Conservation (phyloP, 768 basidiomycete genomes). For the Rhodosporidiobolus odoratus region DNA sequence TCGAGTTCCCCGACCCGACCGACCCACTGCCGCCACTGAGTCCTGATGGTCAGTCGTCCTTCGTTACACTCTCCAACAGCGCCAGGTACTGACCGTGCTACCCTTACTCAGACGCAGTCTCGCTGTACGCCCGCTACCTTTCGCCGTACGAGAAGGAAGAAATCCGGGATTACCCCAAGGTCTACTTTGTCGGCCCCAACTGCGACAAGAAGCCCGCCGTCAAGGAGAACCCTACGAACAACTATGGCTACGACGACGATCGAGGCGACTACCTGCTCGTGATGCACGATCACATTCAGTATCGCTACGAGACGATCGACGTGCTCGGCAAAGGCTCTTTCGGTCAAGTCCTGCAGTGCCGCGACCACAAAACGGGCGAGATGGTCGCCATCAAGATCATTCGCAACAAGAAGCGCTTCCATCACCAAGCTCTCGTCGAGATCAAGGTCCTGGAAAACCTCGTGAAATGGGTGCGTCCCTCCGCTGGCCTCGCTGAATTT, state of each 20-base stretch:
- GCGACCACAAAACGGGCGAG: slow-evolving; percentile 88
- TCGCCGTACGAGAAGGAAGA: slow-evolving; percentile 87
- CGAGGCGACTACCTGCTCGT: slow-evolving; percentile 93
- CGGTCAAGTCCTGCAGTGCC: slow-evolving; percentile 90
- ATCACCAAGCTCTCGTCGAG: slow-evolving; percentile 96
- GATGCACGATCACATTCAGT: slow-evolving; percentile 84
- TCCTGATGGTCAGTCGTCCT: slow-evolving; percentile 57
- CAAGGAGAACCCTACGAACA: slow-evolving; percentile 67
- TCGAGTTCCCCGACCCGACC: slow-evolving; percentile 87
- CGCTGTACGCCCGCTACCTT: slow-evolving; percentile 57
- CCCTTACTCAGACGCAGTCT: slow-evolving; percentile 44
- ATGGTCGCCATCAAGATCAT: slow-evolving; percentile 99
- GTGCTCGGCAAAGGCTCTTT: slow-evolving; percentile 97
- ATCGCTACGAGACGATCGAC: slow-evolving; percentile 89
- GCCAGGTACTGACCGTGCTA: not conserved
- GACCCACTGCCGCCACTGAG: slow-evolving; percentile 62
- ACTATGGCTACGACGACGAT: slow-evolving; percentile 95
- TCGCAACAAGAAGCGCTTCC: slow-evolving; percentile 97
- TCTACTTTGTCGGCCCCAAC: slow-evolving; percentile 74
- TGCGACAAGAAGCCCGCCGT: slow-evolving; percentile 79
- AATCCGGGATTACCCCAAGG: slow-evolving; percentile 73
- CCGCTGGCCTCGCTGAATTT: not conserved
- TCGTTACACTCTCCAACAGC: not conserved
- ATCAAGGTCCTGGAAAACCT: slow-evolving; percentile 96
- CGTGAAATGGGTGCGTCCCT: slow-evolving; percentile 85